These are phyloP conservation scores for Cutaneotrichosporon dermatis DNA, from an alignment of 1,284 basidiomycete species.

Conservation along the genomic window DNA sequence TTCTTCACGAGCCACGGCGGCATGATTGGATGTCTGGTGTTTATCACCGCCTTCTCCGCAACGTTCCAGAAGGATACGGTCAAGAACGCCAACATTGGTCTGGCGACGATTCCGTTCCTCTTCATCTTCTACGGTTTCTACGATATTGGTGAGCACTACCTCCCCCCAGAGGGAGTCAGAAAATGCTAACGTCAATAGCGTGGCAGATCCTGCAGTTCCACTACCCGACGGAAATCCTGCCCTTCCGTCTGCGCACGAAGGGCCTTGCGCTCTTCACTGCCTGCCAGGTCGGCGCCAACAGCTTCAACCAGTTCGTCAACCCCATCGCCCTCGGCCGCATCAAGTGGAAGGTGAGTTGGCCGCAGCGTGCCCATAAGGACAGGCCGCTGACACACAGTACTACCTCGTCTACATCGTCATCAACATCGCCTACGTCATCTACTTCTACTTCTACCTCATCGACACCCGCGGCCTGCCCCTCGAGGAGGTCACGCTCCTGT, in stretches of 20 bases:
- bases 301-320: conserved; percentile 9
- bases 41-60: conserved; percentile 7
- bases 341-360: neutral
- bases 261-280: conserved; percentile 24
- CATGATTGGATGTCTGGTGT: conserved; percentile 7
- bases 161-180: neutral
- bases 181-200: conserved; percentile 16
- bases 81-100: conserved; percentile 5
- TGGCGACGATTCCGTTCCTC: conserved; percentile 12
- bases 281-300: conserved; percentile 8
- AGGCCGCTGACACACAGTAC: conserved; percentile 14
- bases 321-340: conserved; percentile 12
- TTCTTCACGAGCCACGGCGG: conserved; percentile 12
- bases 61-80: conserved; percentile 4
- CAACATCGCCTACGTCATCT: conserved; percentile 18
- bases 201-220: conserved; percentile 54
- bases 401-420: conserved; percentile 32
- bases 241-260: conserved; percentile 26
- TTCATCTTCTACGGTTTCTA: conserved; percentile 23
- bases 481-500: conserved; percentile 30
- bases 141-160: conserved; percentile 10
- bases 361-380: too few species aligned
- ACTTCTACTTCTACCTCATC: conserved; percentile 35
- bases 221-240: conserved; percentile 43
- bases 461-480: conserved; percentile 39